Base-by-base conservation (phyloP, 2,329 filamentous ascomycete genomes). In the Paecilomyces fulvus region DNA sequence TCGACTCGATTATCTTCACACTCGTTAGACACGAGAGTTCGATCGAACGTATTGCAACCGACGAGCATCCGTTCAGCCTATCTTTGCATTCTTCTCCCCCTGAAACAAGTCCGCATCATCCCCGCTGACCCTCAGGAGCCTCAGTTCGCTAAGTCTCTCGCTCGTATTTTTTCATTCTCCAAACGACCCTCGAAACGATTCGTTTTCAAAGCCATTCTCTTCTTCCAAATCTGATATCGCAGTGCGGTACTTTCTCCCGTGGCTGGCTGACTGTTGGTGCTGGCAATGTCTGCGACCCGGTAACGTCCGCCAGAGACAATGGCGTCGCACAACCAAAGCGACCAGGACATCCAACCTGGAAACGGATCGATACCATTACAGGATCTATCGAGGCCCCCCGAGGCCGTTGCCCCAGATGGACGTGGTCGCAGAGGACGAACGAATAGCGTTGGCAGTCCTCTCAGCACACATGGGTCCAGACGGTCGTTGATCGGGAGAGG, bases 351-450 rank as follows among this genome's bases (percentile, higher is more conserved):
- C 54, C 59, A 60, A 54, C 59, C 64, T 21, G 59, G 61, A n/a
- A 60, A 67, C 57, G 72, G 74, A 55, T 86, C 86, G 60, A 92
- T 94, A 74, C 88, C 87, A 58, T 77, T 92, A 57, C 85, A 85
- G 71, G 82, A 86, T 64, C 76, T 89, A 33, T 75, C 76, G 11
- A 70, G 72, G 57, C 68, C 70, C 25, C 70, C 70, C 31, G 70
- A 70, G 55, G 61, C 58, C 25, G 59, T 57, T 51, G 62, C 61
- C 31, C 57, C 63, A 17, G 67, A 66, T 30, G 69, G 67, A 25
- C 63, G 65, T 51, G 55, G 60, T 59, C 62, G 71, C 28, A 61
- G 66, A 59, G 62, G 61, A 58, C 65, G 65, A 57, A 57, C 65
- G 56, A 64, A 63, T 53, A 68, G 67, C 53, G 63, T 60, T 49